Evolutionary conservation across 805 yeast genomes (phyloP).

Genomic region (Metschnikowia dekortorum): DNA sequence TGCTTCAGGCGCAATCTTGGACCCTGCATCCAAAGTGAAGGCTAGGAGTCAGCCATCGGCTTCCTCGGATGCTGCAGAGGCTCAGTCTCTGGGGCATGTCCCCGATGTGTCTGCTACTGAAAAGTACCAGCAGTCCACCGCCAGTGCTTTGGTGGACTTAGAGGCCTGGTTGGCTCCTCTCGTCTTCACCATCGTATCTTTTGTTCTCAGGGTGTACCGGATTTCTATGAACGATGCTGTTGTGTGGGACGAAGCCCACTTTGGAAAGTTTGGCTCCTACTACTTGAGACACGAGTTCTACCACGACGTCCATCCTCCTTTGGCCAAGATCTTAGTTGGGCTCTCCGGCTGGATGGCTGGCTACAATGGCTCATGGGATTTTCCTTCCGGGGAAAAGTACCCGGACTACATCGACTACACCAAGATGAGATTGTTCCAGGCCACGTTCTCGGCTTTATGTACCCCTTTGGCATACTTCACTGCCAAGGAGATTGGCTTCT

Average conservation of each 20-base stretch:
- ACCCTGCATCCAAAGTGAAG: constrained; percentile 4
- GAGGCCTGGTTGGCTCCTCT: constrained; percentile 51
- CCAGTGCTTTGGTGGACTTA: constrained; percentile 21
- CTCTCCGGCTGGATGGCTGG: constrained; percentile 83
- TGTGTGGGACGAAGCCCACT: constrained; percentile 95
- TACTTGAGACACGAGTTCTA: constrained; percentile 84
- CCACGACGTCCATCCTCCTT: constrained; percentile 96
- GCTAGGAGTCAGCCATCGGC: constrained; percentile 3
- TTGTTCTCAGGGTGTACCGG: constrained; percentile 68
- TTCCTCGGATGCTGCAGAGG: background rate
- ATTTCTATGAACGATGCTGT: constrained; percentile 65
- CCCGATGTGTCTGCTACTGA: constrained; percentile 14
- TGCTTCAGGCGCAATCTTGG: constrained; percentile 15
- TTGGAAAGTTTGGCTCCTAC: constrained; percentile 93
- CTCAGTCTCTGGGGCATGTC: background rate
- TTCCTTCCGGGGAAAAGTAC: constrained; percentile 60
- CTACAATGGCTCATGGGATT: constrained; percentile 73
- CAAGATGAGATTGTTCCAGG: constrained; percentile 69
- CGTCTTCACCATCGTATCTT: constrained; percentile 62
- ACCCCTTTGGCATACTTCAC: constrained; percentile 62
- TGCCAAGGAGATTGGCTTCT: constrained; percentile 59
- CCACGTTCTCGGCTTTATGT: constrained; percentile 59
- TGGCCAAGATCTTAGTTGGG: constrained; percentile 91
- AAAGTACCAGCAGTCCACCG: constrained; percentile 14
- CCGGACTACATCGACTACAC: constrained; percentile 60